Conservation (phyloP, 805 yeast species). For the Candida ascalaphidarum region DNA sequence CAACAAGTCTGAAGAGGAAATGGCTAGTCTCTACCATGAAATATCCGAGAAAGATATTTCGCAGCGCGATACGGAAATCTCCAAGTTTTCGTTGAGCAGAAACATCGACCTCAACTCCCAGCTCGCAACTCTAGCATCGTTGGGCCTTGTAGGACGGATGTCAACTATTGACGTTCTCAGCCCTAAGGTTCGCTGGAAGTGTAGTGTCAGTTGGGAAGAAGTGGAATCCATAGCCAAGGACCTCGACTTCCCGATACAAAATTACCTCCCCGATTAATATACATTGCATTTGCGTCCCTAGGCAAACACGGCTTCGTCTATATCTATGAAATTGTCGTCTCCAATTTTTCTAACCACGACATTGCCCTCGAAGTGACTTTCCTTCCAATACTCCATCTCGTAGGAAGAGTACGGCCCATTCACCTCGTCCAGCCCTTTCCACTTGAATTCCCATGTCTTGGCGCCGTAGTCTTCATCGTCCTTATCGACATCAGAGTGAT, state of each 20-base stretch:
- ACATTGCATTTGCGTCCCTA: neutral
- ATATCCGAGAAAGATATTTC: conserved; percentile 26
- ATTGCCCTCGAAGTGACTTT: conserved; percentile 37
- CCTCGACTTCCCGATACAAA: conserved; percentile 56
- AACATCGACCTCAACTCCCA: conserved; percentile 46
- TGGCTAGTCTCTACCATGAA: conserved; percentile 16
- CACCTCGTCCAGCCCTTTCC: conserved; percentile 34
- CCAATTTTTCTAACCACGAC: conserved; percentile 33
- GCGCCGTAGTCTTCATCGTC: conserved; percentile 13
- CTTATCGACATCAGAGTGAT: neutral
- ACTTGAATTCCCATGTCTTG: conserved; percentile 40
- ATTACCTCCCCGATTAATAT: conserved; percentile 39
- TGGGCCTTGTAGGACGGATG: conserved; percentile 40
- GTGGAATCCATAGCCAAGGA: conserved; percentile 54
- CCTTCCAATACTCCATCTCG: conserved; percentile 51
- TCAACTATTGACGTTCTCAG: conserved; percentile 47
- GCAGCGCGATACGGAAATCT: conserved; percentile 21
- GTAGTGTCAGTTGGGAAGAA: conserved; percentile 63
- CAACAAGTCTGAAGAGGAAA: conserved; percentile 13
- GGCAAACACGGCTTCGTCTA: conserved; percentile 15
- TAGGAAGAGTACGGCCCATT: conserved; percentile 43
- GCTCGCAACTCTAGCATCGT: conserved; percentile 49
- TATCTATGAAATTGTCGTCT: conserved; percentile 13
- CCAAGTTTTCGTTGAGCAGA: conserved; percentile 26
- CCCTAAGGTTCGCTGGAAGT: conserved; percentile 69